Base-by-base conservation (phyloP, 495 filamentous ascomycete species). In the Daldinia loculata region DNA sequence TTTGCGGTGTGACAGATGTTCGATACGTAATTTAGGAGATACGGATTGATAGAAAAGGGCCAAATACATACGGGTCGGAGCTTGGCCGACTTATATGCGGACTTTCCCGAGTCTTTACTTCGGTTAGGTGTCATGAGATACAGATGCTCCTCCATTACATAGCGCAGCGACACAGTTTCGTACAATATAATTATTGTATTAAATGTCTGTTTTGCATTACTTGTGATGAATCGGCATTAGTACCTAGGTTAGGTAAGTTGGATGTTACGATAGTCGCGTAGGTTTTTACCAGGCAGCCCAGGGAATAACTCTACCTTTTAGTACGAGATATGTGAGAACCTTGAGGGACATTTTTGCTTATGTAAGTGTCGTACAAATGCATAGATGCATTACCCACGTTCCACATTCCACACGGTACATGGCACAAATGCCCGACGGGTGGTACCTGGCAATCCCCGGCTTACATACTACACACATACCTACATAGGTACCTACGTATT, bases 111-210 rank as follows among this genome's bases (percentile, higher is more conserved):
- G 56, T 45, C 24, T 45, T 45, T 60, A 32, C 15, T 39, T 58
- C 22, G n/a, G 36, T 43, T 14, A 29, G 22, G 36, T 30, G n/a
- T 53, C 39, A 0, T 38, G 57, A 61, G 56, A 60, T 67, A 61
- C 57, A 45, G 26, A 59, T 30, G 26, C 41, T 51, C 27, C 56
- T 66, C 56, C n/a, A 52, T 45, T 66, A 61, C 29, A 67, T 67
- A 61, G 36, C 58, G 48, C 19, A 36, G 41, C 17, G 58, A 61
- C 41, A 2, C 6, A n/a, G 29, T 36, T 34, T 12, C 58, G 43
- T 50, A 50, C 24, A 61, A 61, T 34, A 60, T 15, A 38, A 61
- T n/a, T 24, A 32, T 34, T 51, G 43, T 48, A 48, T 36, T 36
- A 14, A 36, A 36, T 36, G 4, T 24, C 7, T 11, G 17, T 5